Conservation (phyloP, 345 rosid species). For the Geranium rotundifolium region DNA sequence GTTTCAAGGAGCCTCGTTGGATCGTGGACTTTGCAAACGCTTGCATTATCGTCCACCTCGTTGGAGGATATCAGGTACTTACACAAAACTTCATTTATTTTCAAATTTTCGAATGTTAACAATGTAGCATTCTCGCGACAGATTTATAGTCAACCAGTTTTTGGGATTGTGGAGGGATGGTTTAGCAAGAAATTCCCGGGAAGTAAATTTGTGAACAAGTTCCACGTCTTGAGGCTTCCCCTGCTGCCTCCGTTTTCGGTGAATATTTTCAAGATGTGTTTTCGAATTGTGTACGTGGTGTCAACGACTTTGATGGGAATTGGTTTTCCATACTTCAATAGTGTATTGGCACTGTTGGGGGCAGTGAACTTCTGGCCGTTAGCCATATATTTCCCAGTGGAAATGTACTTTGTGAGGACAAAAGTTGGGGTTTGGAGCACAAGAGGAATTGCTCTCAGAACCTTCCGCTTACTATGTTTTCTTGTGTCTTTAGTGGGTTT, state of each 20-base stretch:
- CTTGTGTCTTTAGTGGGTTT: slow-evolving; percentile 28
- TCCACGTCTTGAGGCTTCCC: no score
- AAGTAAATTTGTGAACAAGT: no score
- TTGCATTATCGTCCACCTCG: slow-evolving; percentile 31
- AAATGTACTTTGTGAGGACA: slow-evolving; percentile 52
- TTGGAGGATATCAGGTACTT: slow-evolving; percentile 45
- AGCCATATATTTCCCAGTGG: slow-evolving; percentile 62
- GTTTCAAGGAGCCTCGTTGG: slow-evolving; percentile 45
- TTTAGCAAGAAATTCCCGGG: background rate
- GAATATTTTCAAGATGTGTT: slow-evolving; percentile 27
- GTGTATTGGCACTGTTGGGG: slow-evolving; percentile 60
- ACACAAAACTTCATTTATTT: no score
- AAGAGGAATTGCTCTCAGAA: slow-evolving; percentile 41
- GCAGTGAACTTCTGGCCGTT: slow-evolving; percentile 69
- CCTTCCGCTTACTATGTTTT: slow-evolving; percentile 32
- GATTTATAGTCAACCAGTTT: slow-evolving; percentile 49
- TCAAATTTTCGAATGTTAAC: no score
- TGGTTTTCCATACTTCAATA: slow-evolving; percentile 76
- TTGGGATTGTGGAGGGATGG: slow-evolving; percentile 36
- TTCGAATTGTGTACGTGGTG: slow-evolving; percentile 40
- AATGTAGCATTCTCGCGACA: slow-evolving; percentile 11
- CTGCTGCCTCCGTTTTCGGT: no score
- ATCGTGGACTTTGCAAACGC: slow-evolving; percentile 41
- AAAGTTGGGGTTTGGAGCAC: slow-evolving; percentile 38
- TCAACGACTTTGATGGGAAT: slow-evolving; percentile 38